Conservation (phyloP, 176 grass and related monocot species). For the Oropetium thomaeum region DNA sequence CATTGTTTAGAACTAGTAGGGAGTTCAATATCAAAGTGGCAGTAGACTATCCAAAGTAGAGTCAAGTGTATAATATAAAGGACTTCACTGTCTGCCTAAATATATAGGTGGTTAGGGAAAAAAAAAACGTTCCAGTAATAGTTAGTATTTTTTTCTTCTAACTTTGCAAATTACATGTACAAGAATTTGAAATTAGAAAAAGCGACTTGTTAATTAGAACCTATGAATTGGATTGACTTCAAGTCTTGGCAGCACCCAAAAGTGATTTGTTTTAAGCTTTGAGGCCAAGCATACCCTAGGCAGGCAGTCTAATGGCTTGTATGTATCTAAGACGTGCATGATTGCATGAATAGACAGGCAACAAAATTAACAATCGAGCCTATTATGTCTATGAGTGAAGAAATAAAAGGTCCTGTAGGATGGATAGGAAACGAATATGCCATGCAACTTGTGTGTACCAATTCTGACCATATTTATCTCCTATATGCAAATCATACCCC, state of each 20-base stretch:
- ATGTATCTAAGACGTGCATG: conserved; percentile 28
- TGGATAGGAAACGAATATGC: conserved; percentile 51
- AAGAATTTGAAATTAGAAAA: conserved; percentile 14
- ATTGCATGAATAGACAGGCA: conserved; percentile 48
- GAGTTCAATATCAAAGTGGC: not conserved
- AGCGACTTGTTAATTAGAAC: conserved; percentile 20
- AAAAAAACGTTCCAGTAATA: conserved; percentile 19
- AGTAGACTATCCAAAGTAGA: conserved; percentile 24
- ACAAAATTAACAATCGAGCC: conserved; percentile 33
- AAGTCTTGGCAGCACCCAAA: conserved; percentile 36
- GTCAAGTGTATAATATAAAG: not conserved
- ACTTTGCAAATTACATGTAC: conserved; percentile 1
- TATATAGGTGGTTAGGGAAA: conserved; percentile 13
- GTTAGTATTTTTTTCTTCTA: conserved; percentile 3
- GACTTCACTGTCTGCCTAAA: conserved; percentile 23
- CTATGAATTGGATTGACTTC: conserved; percentile 44
- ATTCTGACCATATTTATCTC: conserved; percentile 38
- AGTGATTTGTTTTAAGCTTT: conserved; percentile 44
- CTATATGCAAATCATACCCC: conserved; percentile 28
- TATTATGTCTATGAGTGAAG: conserved; percentile 31
- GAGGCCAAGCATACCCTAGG: conserved; percentile 35
- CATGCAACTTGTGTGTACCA: conserved; percentile 40
- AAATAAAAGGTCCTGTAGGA: conserved; percentile 28
- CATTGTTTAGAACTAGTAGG: conserved; percentile 26
- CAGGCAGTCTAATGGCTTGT: conserved; percentile 28